Percentiles rank a stretch among this genome's conserved stretches.
These are phyloP conservation scores for Wickerhamomyces mucosus DNA, from an alignment of 805 yeast species.

Conservation along the genomic window DNA sequence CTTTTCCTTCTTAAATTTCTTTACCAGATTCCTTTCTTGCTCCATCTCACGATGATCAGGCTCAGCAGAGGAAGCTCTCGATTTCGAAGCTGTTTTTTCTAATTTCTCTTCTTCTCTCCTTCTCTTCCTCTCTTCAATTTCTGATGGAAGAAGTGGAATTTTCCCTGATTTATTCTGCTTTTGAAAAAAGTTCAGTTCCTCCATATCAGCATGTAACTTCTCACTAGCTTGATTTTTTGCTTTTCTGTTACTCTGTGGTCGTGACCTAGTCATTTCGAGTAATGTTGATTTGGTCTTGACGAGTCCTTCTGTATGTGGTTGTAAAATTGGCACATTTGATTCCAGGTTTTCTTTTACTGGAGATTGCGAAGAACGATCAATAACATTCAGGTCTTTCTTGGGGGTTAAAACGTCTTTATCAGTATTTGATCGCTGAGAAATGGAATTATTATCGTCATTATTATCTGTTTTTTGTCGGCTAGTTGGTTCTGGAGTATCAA, in stretches of 20 bases:
- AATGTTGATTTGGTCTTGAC: neutral
- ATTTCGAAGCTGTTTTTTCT: slow-evolving; percentile 11
- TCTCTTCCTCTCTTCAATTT: slow-evolving; percentile 23
- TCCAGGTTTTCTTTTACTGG: slow-evolving; percentile 8
- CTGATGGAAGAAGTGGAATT: slow-evolving; percentile 31
- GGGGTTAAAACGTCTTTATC: neutral
- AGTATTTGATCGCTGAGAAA: neutral
- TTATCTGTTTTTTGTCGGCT: neutral
- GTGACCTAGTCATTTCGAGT: neutral
- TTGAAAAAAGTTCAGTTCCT: slow-evolving; percentile 55
- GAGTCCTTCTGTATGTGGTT: neutral
- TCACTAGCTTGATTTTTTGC: slow-evolving; percentile 62
- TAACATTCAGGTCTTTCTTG: neutral
- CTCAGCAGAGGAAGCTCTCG: slow-evolving; percentile 2
- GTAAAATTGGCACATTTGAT: neutral
- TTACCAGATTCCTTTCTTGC: slow-evolving; percentile 1
- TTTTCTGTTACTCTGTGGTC: slow-evolving; percentile 31
- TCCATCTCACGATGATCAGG: too few species aligned
- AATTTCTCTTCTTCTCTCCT: slow-evolving; percentile 20
- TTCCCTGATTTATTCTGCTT: slow-evolving; percentile 37
- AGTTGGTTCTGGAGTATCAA: neutral
- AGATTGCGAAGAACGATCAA: slow-evolving; percentile 2
- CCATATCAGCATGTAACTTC: slow-evolving; percentile 60
- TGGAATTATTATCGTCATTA: neutral
- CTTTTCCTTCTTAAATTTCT: slow-evolving; percentile 11